Evolutionary conservation across 768 basidiomycete genomes (phyloP), one percentile per base, ranked within the genome.

Genomic region (Lactarius hengduanensis): DNA sequence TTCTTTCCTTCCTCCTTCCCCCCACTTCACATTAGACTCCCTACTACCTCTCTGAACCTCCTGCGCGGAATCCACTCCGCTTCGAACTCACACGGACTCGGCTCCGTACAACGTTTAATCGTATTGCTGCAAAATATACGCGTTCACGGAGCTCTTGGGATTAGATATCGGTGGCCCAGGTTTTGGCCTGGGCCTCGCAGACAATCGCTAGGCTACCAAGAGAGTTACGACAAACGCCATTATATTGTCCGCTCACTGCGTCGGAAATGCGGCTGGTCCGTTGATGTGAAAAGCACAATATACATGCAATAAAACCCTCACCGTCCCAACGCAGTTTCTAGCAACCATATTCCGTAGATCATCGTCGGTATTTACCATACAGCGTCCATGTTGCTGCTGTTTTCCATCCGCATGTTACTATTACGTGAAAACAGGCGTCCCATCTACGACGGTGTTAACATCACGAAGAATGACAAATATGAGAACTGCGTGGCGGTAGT

Each of bases 281-380:
- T 87, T 90, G 71, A 90, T 92, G 88, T 92, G 90, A 89, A 82
- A 86, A 72, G 78, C 78, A 0, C 77, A 83, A 73, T 91, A 88
- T 71, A 82, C 81, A 65, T 32, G 4, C n/a, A 26, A 13, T 3
- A n/a, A 26, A 13, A 32, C 32, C n/a, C n/a, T 60, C 40, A 43
- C n/a, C 10, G 4, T 5, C 30, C 57, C 54, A 20, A 40, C 53
- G 20, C 11, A 47, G 38, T 55, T 16, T 59, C 26, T 36, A 88
- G 89, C 58, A 89, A 91, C 69, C 86, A 81, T 62, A 74, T 92
- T 36, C 91, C 91, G 2, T 93, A 91, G 91, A 82, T 82, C 60
- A 81, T 92, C 70, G 91, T 92, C 63, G 84, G 87, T 3, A 74
- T 85, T 61, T 89, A 87, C 76, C 86, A 88, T 72, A 68, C 77